Evolutionary conservation across 371 early-diverging fungal genomes (phyloP).

Genomic region (Nosema muscidifuracis): DNA sequence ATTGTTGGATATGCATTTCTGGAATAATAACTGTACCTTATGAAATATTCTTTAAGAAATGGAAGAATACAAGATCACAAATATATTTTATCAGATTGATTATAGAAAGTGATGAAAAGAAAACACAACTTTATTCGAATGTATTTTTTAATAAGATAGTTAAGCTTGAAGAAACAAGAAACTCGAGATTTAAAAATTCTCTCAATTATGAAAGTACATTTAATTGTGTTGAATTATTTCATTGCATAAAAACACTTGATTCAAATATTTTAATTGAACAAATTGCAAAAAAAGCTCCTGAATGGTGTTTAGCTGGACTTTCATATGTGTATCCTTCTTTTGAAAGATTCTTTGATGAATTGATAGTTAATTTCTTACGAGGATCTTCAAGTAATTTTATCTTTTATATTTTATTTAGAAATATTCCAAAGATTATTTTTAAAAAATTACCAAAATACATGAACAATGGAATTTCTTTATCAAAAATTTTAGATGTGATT

Average conservation of each 20-base stretch:
- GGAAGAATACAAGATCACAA: conserved; percentile 43
- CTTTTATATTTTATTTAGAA: conserved; percentile 43
- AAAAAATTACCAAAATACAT: conserved; percentile 3
- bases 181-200: conserved; percentile 37
- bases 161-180: conserved; percentile 32
- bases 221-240: conserved; percentile 55
- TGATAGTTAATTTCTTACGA: conserved; percentile 28
- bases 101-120: conserved; percentile 41
- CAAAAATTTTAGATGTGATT: conserved; percentile 47
- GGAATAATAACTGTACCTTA: conserved; percentile 57
- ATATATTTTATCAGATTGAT: conserved; percentile 42
- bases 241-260: conserved; percentile 37
- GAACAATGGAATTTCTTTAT: conserved; percentile 27
- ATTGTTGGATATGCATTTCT: conserved; percentile 47
- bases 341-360: conserved; percentile 35
- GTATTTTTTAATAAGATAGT: conserved; percentile 45
- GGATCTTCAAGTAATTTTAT: conserved; percentile 32
- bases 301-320: conserved; percentile 50
- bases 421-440: conserved; percentile 15
- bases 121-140: conserved; percentile 41
- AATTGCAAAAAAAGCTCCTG: conserved; percentile 38
- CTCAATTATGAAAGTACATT: conserved; percentile 43
- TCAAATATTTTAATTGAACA: conserved; percentile 28
- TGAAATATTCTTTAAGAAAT: conserved; percentile 51
- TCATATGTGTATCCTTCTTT: conserved; percentile 33